phyloP scores from a whole-genome alignment of 441 rosid genomes.

The Arabidopsis hybrid region DNA sequence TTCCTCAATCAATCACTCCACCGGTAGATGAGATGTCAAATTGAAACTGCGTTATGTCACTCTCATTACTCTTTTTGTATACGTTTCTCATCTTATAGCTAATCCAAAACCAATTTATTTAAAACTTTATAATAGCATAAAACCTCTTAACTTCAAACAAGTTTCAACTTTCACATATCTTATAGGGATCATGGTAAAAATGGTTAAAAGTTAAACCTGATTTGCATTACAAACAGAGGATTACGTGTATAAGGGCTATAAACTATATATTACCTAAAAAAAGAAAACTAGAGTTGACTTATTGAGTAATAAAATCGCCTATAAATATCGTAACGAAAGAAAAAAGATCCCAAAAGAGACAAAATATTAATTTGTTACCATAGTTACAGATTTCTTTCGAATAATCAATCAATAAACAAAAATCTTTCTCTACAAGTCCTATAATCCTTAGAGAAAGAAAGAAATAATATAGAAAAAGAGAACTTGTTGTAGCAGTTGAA shows the following conservation, averaged over 20 bases:
- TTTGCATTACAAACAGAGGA: conserved; percentile 20
- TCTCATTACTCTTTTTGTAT: conserved; percentile 9
- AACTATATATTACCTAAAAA: conserved; percentile 28
- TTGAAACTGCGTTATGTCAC: conserved; percentile 36
- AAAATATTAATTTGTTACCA: not conserved
- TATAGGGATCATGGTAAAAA: not conserved
- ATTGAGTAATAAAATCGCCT: conserved; percentile 7
- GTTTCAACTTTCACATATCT: not conserved
- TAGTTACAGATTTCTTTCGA: not conserved
- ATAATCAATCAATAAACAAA: conserved; percentile 2
- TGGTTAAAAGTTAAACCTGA: conserved; percentile 10
- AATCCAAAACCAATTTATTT: conserved; percentile 7
- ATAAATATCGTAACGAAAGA: not conserved
- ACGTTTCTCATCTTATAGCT: not conserved
- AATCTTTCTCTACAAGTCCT: conserved; percentile 25
- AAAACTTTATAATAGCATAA: not conserved
- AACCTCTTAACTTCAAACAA: not conserved
- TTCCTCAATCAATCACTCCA: conserved; percentile 36
- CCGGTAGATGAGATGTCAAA: conserved; percentile 44
- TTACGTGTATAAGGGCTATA: conserved; percentile 10
- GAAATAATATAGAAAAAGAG: not conserved
- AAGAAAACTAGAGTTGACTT: conserved; percentile 14
- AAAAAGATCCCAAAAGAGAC: not conserved
- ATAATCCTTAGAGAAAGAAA: not conserved
- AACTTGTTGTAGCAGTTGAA: conserved; percentile 47